Conservation (phyloP, 495 filamentous ascomycete species). For the Tuber calosporum region DNA sequence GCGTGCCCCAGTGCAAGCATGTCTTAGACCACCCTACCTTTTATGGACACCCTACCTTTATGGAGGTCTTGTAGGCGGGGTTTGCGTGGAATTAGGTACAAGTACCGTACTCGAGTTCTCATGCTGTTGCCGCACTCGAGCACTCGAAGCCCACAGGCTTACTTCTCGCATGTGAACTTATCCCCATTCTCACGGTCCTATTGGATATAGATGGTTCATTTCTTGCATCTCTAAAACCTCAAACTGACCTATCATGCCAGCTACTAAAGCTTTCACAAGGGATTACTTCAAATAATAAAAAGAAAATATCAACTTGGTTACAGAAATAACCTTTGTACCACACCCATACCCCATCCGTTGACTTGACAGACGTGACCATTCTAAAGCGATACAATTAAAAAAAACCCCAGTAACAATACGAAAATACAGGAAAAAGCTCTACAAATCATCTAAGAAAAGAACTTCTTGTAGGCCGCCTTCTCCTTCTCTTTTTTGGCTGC, state of each 20-base stretch:
- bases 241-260: constrained; percentile 2
- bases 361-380: neutral
- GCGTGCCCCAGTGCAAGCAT: neutral
- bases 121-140: too few species aligned
- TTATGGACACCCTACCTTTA: neutral
- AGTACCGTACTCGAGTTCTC: too few species aligned
- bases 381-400: constrained; percentile 7
- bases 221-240: neutral
- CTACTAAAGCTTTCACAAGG: neutral
- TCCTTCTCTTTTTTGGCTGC: constrained; percentile 72
- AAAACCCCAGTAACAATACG: neutral
- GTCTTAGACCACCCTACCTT: neutral
- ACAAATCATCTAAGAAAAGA: constrained; percentile 51
- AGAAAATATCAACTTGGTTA: neutral
- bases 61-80: neutral
- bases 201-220: neutral
- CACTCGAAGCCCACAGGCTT: neutral
- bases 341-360: neutral
- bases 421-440: constrained; percentile 13
- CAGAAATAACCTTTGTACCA: neutral
- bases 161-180: neutral
- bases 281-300: neutral
- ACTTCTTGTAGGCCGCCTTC: constrained; percentile 80
- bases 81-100: neutral
- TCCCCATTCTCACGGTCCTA: neutral